phyloP scores from a whole-genome alignment of 176 grass and related monocot species.

The Pharus latifolius region DNA sequence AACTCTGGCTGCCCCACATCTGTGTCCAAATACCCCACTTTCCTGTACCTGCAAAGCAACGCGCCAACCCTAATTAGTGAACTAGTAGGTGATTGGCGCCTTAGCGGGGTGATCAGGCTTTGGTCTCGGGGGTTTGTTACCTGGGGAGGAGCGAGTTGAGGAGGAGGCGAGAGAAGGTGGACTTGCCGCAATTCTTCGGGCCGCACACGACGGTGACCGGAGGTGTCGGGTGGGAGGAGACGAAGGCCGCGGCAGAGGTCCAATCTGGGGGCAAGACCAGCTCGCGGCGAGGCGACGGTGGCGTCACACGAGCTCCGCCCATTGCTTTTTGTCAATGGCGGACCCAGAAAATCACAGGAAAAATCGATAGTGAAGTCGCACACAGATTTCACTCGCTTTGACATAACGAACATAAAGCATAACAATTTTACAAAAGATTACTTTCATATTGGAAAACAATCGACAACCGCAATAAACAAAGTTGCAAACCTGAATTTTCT shows the following conservation, averaged over 20 bases:
- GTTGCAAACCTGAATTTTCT: too few relatives aligned
- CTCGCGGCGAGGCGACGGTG: conserved; percentile 10
- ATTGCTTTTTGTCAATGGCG: too few relatives aligned
- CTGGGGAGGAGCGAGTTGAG: conserved; percentile 71
- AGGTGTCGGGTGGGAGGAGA: conserved; percentile 2
- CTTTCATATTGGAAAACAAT: too few relatives aligned
- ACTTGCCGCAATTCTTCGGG: conserved; percentile 93
- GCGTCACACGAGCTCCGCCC: too few relatives aligned
- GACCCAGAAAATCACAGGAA: too few relatives aligned
- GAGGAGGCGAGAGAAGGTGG: conserved; percentile 83
- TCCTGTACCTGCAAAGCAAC: conserved; percentile 32
- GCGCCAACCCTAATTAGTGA: not conserved
- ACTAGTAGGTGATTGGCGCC: too few relatives aligned
- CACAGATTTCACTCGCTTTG: too few relatives aligned
- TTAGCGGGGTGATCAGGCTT: too few relatives aligned
- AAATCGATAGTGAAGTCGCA: too few relatives aligned
- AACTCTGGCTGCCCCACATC: conserved; percentile 88
- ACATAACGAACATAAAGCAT: too few relatives aligned
- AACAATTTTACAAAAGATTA: too few relatives aligned
- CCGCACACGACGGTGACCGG: conserved; percentile 66
- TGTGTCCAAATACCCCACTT: conserved; percentile 73
- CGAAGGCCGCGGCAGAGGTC: conserved; percentile 2
- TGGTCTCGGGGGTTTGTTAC: not conserved
- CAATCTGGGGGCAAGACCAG: conserved; percentile 41
- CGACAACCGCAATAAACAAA: too few relatives aligned